phyloP scores from a whole-genome alignment of 2,329 filamentous ascomycete genomes.

The Tolypocladium cylindrosporum region DNA sequence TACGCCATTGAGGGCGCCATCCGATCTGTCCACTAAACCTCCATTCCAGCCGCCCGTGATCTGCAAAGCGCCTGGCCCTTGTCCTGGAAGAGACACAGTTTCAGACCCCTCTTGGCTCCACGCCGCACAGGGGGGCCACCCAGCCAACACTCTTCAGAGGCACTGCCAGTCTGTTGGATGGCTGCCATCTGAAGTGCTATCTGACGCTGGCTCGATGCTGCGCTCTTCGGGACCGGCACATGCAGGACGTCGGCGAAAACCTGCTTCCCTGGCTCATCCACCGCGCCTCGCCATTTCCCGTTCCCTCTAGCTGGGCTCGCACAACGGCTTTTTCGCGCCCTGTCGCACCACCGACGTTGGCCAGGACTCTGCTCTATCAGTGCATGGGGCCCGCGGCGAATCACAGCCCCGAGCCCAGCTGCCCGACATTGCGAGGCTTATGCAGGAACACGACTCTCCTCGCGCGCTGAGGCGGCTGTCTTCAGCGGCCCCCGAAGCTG shows the following conservation, averaged over 20 bases:
- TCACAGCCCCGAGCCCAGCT: neutral
- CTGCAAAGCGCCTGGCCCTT: neutral
- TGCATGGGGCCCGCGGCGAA: conserved; percentile 6
- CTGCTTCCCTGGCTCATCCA: neutral
- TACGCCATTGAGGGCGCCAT: neutral
- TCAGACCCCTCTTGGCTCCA: neutral
- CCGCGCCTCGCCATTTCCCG: neutral
- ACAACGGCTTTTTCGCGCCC: neutral
- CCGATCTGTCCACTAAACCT: neutral
- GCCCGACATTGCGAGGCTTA: neutral
- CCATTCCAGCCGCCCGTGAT: neutral
- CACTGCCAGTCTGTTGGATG: neutral
- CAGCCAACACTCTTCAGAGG: no score
- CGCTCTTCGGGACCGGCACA: neutral
- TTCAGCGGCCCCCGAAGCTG: neutral
- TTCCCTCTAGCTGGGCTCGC: neutral
- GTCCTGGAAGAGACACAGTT: neutral
- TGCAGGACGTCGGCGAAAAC: no score
- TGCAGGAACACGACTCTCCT: neutral
- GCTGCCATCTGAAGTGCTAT: neutral
- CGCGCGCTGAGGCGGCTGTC: neutral
- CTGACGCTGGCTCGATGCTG: neutral
- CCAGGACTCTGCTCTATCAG: neutral
- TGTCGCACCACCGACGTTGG: neutral
- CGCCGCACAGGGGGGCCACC: neutral